Conservation (phyloP, 331 rosid genomes). For the Acacia pycnantha region DNA sequence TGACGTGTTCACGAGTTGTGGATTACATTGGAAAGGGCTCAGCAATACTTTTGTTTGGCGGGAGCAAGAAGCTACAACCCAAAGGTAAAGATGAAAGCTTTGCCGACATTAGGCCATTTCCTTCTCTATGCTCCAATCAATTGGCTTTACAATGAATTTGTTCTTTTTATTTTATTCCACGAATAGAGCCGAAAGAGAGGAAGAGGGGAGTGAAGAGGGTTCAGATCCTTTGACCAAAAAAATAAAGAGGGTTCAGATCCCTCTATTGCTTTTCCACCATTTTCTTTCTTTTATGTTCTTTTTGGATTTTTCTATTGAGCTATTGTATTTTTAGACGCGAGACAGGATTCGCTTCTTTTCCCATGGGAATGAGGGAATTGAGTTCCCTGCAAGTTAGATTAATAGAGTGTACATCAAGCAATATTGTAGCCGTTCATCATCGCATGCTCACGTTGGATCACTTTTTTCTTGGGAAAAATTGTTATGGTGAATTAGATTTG, state of each 20-base stretch:
- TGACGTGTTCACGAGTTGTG: neutral
- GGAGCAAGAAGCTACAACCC: no score
- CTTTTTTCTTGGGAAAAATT: no score
- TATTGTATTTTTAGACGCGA: slow-evolving; percentile 1
- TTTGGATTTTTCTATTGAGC: slow-evolving; percentile 24
- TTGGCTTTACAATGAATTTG: neutral
- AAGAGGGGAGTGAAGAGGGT: neutral
- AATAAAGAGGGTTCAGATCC: neutral
- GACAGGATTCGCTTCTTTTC: neutral
- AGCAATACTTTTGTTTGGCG: neutral
- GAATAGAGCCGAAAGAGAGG: neutral
- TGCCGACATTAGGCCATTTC: slow-evolving; percentile 9
- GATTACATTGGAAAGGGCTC: neutral
- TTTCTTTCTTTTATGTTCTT: slow-evolving; percentile 8
- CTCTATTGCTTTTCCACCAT: neutral
- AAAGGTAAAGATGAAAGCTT: neutral
- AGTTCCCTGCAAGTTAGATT: neutral
- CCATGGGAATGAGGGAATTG: neutral
- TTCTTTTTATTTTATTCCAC: neutral
- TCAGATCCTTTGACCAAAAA: no score
- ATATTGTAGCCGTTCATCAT: neutral
- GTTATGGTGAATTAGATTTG: no score
- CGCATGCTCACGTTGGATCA: neutral
- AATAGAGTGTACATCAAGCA: neutral
- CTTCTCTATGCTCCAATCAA: slow-evolving; percentile 7